phyloP scores from a whole-genome alignment of 257 asterid genomes.

The Solanum neorickii region DNA sequence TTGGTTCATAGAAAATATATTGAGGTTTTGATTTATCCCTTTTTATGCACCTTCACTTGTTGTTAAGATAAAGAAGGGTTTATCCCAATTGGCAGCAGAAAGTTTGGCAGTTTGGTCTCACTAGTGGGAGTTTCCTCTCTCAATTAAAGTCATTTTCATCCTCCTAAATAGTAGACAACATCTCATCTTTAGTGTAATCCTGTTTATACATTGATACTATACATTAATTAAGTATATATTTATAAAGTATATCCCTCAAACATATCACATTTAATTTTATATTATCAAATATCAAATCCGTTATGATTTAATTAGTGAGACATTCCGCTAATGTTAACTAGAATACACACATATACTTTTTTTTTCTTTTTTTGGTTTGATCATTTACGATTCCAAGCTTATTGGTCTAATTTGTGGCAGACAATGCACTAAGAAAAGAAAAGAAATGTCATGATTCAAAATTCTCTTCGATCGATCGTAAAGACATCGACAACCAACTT shows the following conservation, averaged over 20 bases:
- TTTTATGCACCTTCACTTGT: not conserved
- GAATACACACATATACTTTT: not conserved
- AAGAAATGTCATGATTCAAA: not conserved
- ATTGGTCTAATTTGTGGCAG: not conserved
- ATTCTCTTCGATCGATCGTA: not conserved
- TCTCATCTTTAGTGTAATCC: not conserved
- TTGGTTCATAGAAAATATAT: not conserved
- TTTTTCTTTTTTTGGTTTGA: not conserved
- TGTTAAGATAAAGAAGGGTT: not conserved
- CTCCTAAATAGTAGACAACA: not conserved
- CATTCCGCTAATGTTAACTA: not conserved
- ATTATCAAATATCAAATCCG: not conserved
- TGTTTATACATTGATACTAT: not conserved
- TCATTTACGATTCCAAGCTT: not conserved
- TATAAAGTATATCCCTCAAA: not conserved
- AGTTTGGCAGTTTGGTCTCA: slow-evolving; percentile 2
- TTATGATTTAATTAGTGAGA: not conserved
- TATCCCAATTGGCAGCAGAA: not conserved
- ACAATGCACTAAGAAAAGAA: not conserved
- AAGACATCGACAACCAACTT: not conserved
- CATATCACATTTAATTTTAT: not conserved
- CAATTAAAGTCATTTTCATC: not conserved
- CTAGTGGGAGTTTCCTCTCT: not conserved
- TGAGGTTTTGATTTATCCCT: not conserved
- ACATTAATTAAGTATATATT: not conserved